These are phyloP conservation scores for Naganishia albida DNA, from an alignment of 1,284 basidiomycete species.

Conservation along the genomic window DNA sequence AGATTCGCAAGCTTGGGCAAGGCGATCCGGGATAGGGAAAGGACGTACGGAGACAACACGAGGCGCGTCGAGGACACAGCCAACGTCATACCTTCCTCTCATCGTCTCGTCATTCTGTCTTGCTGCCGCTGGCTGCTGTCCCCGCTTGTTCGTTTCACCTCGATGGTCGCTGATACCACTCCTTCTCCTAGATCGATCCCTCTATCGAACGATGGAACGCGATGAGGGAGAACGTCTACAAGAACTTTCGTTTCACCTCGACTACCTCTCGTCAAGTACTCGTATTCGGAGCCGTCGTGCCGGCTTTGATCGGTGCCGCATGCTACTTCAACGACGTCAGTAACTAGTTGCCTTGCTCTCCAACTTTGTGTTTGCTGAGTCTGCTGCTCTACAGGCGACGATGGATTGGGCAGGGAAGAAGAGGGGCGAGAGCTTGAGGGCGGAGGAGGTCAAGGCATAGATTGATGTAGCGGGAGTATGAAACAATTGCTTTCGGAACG, in stretches of 20 bases:
- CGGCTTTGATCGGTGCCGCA: conserved; percentile 42
- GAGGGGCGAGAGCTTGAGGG: conserved; percentile 42
- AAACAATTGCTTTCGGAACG: no score
- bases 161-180: not conserved
- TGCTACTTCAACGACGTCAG: conserved; percentile 46
- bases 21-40: no score
- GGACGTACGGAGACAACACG: no score
- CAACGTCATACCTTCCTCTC: no score
- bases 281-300: conserved; percentile 45
- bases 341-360: no score
- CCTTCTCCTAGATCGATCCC: conserved; percentile 65
- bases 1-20: no score
- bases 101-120: no score
- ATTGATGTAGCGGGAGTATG: no score
- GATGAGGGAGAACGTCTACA: conserved; percentile 78
- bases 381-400: conserved; percentile 44
- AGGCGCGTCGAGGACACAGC: no score
- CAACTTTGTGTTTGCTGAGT: no score
- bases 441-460: not conserved
- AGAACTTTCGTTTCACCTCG: conserved; percentile 74
- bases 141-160: no score
- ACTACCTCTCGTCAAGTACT: conserved; percentile 55
- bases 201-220: conserved; percentile 75
- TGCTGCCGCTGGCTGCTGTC: no score
- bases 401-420: conserved; percentile 51